These are phyloP conservation scores for Globisporangium spinosum DNA, from an alignment of 352 stramenopile species.

Conservation along the genomic window DNA sequence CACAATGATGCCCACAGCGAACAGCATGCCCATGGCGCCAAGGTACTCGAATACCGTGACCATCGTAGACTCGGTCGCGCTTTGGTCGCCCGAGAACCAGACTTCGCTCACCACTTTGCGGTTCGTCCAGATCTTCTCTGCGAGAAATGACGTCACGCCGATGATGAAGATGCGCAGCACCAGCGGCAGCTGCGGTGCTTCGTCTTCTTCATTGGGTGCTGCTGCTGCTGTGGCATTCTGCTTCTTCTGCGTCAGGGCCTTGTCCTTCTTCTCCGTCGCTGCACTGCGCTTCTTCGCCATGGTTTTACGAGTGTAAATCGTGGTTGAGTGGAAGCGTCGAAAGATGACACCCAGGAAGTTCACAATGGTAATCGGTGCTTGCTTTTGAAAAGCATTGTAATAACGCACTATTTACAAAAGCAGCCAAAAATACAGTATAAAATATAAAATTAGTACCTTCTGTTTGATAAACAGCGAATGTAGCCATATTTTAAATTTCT, in stretches of 20 bases:
- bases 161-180: slow-evolving; percentile 58
- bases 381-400: background rate
- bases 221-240: background rate
- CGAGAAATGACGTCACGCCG: slow-evolving; percentile 60
- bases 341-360: no score
- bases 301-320: no score
- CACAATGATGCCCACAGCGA: slow-evolving; percentile 62
- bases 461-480: background rate
- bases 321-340: no score
- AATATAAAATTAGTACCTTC: background rate
- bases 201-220: slow-evolving; percentile 17
- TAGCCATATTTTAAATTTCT: slow-evolving; percentile 6
- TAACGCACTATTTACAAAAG: background rate
- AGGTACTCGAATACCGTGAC: slow-evolving; percentile 77
- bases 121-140: slow-evolving; percentile 81
- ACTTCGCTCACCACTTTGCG: slow-evolving; percentile 50
- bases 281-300: slow-evolving; percentile 13
- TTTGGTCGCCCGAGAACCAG: slow-evolving; percentile 66
- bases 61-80: slow-evolving; percentile 50
- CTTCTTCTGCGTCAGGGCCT: background rate
- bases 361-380: no score
- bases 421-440: no score
- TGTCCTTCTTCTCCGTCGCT: slow-evolving; percentile 12
- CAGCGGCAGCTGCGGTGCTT: slow-evolving; percentile 39
- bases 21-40: slow-evolving; percentile 72